phyloP scores from a whole-genome alignment of 345 rosid genomes.

The Firmiana major region DNA sequence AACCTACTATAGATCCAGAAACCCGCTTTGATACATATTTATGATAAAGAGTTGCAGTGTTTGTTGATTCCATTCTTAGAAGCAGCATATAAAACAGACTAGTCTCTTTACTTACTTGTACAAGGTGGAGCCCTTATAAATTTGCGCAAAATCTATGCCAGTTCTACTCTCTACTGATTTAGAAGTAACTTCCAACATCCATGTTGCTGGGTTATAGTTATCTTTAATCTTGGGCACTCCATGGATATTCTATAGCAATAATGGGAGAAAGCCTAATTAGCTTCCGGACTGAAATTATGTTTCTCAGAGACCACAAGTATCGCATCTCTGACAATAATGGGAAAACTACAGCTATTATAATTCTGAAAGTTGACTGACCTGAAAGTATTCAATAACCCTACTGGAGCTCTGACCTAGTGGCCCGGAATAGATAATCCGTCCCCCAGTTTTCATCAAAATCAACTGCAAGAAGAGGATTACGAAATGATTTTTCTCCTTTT shows the following conservation, averaged over 20 bases:
- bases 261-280: background rate
- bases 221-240: conserved; percentile 57
- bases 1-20: background rate
- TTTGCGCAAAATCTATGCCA: conserved; percentile 52
- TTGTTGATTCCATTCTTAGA: background rate
- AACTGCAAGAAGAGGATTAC: conserved; percentile 35
- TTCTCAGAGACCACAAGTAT: background rate
- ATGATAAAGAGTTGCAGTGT: background rate
- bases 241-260: conserved; percentile 20
- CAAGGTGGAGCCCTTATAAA: conserved; percentile 41
- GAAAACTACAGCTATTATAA: background rate
- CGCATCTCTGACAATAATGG: background rate
- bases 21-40: background rate
- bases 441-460: conserved; percentile 67
- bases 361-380: conserved; percentile 36
- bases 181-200: conserved; percentile 73
- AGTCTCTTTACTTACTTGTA: conserved; percentile 35
- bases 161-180: conserved; percentile 48
- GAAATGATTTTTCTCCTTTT: background rate
- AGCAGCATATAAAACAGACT: background rate
- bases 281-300: background rate
- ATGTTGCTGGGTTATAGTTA: conserved; percentile 76
- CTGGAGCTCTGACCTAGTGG: conserved; percentile 57
- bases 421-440: conserved; percentile 60
- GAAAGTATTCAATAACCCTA: conserved; percentile 56